These are phyloP conservation scores for Trichoderma breve DNA, from an alignment of 2,329 filamentous ascomycete species.

Conservation along the genomic window DNA sequence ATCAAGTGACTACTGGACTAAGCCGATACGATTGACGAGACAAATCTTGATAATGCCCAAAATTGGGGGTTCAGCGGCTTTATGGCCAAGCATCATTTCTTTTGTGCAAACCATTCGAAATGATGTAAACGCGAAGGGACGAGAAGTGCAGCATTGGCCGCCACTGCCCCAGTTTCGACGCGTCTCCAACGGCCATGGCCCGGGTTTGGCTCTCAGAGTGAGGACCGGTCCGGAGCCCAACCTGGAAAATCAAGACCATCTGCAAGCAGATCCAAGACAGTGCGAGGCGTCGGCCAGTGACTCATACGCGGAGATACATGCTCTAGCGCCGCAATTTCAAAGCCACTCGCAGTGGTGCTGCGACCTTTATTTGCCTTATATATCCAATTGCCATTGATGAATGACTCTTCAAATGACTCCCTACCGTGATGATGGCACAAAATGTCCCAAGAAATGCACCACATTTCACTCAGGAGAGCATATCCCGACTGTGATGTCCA, in stretches of 20 bases:
- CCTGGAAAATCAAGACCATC: background rate
- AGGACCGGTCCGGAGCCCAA: background rate
- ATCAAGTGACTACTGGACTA: background rate
- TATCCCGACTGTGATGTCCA: background rate
- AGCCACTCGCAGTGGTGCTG: background rate
- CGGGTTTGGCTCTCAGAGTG: background rate
- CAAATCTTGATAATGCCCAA: background rate
- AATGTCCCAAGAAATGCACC: background rate
- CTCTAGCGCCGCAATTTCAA: background rate
- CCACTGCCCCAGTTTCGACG: background rate
- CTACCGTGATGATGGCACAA: background rate
- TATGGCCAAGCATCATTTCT: background rate
- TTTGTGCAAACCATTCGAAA: background rate
- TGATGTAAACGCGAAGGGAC: background rate
- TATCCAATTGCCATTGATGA: background rate
- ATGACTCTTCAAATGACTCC: conserved; percentile 15
- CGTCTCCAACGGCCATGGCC: background rate
- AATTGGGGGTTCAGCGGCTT: background rate
- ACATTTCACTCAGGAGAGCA: background rate
- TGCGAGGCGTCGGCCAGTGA: conserved; percentile 10
- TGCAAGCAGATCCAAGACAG: background rate
- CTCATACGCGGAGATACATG: background rate
- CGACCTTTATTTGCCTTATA: background rate
- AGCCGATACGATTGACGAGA: background rate
- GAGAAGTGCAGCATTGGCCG: background rate